Base-by-base conservation (phyloP, 2,329 filamentous ascomycete genomes). In the Alternaria sp. region DNA sequence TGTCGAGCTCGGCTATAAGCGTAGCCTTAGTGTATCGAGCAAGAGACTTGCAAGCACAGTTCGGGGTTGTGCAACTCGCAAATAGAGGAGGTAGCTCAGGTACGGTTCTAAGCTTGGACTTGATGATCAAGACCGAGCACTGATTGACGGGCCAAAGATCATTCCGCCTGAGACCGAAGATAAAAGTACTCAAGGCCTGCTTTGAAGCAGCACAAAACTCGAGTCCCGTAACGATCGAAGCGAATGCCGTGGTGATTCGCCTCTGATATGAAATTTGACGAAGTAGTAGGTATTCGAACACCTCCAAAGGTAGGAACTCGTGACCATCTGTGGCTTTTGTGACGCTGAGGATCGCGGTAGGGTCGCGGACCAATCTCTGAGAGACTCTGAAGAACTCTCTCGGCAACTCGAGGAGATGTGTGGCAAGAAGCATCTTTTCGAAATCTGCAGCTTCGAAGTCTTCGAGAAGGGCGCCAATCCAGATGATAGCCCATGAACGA, bases 321-420 rank as follows among this genome's bases (percentile, higher is more conserved):
- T 47, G 45, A 15, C 21, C 45, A 1, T 15, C 45, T 8, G 11
- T 47, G 15, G 45, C 45, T 47, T 36, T 5, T 36, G 32, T 36
- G 2, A 36, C 32, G 4, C 32, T 36, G 32, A 36, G 2, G 32
- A n/a, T 36, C 32, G 32, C 2, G 32, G 4, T 36, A 2, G 1
- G 32, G 2, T n/a, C 32, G 2, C 32, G 32, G 1, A 36, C 8
- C 32, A 36, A 3, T 36, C 32, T 36, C 32, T 36, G 32, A 36
- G 32, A 36, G 2, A 47, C 45, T 4, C 12, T 47, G 45, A 2
- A 47, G 45, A 66, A 69, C 10, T 64, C 58, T 5, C 49, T 19
- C 4, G 62, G 57, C 5, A 69, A 40, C 28, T 66, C 65, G 1
- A 67, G 40, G 5, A 66, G 17, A 45, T 70, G 69, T 15, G 58